Evolutionary conservation across 345 rosid genomes (phyloP).

Genomic region (Erysimum cheiranthoides): DNA sequence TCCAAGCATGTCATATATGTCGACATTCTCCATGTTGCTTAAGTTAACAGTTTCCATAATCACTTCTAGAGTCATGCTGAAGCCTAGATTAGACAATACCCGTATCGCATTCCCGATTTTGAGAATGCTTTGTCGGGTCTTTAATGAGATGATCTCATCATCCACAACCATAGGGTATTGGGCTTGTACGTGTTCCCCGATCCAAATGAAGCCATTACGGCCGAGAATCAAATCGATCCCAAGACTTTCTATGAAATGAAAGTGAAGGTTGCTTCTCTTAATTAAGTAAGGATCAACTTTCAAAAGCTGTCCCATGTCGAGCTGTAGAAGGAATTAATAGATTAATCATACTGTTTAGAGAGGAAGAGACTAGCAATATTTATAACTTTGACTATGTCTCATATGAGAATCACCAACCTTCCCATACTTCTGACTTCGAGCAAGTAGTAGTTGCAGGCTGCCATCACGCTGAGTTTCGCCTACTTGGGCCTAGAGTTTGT

Average conservation of each 20-base stretch:
- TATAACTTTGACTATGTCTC: not conserved
- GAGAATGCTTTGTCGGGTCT: conserved; percentile 65
- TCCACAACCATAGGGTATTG: conserved; percentile 53
- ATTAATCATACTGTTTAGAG: not conserved
- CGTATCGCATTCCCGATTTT: conserved; percentile 75
- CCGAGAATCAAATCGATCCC: conserved; percentile 81
- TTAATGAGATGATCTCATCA: too few relatives aligned
- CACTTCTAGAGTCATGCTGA: conserved; percentile 7
- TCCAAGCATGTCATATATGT: not conserved
- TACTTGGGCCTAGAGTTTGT: conserved; percentile 66
- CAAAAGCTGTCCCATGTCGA: conserved; percentile 76
- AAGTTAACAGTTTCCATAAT: not conserved
- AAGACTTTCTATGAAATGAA: conserved; percentile 66
- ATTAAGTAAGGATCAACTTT: conserved; percentile 73
- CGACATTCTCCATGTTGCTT: not conserved
- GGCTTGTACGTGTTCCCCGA: conserved; percentile 72
- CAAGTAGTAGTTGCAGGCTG: conserved; percentile 74
- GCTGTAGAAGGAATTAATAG: conserved; percentile 51
- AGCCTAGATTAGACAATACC: conserved; percentile 43
- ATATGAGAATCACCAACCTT: conserved; percentile 60
- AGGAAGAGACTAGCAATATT: not conserved
- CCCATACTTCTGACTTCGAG: conserved; percentile 88
- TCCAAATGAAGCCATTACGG: conserved; percentile 89
- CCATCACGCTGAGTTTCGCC: conserved; percentile 79
- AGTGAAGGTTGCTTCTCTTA: conserved; percentile 78